Conservation (phyloP, 2,329 filamentous ascomycete species). For the Clonostachys solani region DNA sequence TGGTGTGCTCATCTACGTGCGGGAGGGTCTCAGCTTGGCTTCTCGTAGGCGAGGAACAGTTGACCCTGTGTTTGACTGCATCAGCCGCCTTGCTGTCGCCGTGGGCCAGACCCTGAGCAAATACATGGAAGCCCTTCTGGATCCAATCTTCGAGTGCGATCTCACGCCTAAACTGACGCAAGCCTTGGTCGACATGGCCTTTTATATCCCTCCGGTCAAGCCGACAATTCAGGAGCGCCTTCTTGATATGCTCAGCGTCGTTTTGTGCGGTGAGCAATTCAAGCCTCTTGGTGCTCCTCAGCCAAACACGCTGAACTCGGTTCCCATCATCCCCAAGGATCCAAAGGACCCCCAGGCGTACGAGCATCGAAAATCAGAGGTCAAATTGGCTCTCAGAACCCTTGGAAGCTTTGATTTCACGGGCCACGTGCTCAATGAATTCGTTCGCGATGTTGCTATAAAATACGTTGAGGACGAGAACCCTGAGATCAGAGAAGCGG, state of each 20-base stretch:
- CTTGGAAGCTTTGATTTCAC: constrained; percentile 97
- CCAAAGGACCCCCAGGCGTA: constrained; percentile 79
- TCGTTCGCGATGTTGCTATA: constrained; percentile 95
- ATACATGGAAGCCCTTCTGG: constrained; percentile 92
- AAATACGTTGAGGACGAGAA: constrained; percentile 98
- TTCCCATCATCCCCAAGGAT: constrained; percentile 83
- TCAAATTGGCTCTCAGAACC: constrained; percentile 90
- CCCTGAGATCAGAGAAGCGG: constrained; percentile 86
- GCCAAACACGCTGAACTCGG: constrained; percentile 71
- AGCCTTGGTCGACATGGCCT: constrained; percentile 95
- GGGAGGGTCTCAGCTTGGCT: constrained; percentile 82
- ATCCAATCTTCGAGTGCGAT: constrained; percentile 95
- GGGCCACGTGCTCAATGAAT: constrained; percentile 92
- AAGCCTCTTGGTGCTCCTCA: constrained; percentile 88
- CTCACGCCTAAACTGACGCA: constrained; percentile 91
- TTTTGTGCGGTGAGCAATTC: constrained; percentile 89
- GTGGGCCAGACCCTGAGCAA: constrained; percentile 97
- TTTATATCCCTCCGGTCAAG: constrained; percentile 95
- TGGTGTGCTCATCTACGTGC: constrained; percentile 87
- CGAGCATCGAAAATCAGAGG: constrained; percentile 77
- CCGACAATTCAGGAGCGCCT: constrained; percentile 89
- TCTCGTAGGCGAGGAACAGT: constrained; percentile 62
- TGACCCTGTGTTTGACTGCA: constrained; percentile 91
- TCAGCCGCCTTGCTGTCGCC: constrained; percentile 91
- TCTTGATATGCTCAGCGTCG: constrained; percentile 90